Evolutionary conservation across 805 yeast species (phyloP).

Genomic region (Zygosaccharomyces pseudorouxii): DNA sequence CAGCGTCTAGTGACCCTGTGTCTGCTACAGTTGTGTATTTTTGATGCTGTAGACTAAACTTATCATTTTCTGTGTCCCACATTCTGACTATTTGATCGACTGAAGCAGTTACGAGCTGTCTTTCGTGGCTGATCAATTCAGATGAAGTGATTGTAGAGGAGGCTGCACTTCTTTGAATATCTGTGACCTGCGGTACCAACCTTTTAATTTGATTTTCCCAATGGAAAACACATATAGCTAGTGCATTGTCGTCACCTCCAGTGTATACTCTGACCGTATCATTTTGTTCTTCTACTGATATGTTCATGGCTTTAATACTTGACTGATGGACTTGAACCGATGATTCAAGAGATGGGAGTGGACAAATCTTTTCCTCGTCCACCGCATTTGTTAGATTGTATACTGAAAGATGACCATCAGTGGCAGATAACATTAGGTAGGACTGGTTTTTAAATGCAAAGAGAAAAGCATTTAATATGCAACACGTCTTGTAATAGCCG

Average conservation of each 20-base stretch:
- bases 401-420: conserved; percentile 73
- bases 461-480: conserved; percentile 62
- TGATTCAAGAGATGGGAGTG: conserved; percentile 17
- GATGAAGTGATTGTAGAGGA: conserved; percentile 81
- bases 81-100: conserved; percentile 75
- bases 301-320: conserved; percentile 63
- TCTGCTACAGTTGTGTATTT: conserved; percentile 83
- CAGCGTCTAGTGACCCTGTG: conserved; percentile 65
- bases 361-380: neutral
- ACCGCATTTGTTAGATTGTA: conserved; percentile 46
- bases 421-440: conserved; percentile 56
- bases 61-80: conserved; percentile 47
- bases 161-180: conserved; percentile 57
- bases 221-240: conserved; percentile 41
- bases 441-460: conserved; percentile 30
- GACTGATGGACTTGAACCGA: conserved; percentile 72
- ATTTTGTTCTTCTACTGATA: conserved; percentile 17
- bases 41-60: conserved; percentile 36
- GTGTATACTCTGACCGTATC: conserved; percentile 44
- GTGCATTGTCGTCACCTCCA: conserved; percentile 92
- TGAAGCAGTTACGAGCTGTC: conserved; percentile 54
- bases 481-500: conserved; percentile 65
- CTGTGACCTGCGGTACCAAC: conserved; percentile 24
- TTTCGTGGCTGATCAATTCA: conserved; percentile 29
- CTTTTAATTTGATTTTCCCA: conserved; percentile 19